Base-by-base conservation (phyloP, 1,284 basidiomycete species). In the Fomitopsis betulina region DNA sequence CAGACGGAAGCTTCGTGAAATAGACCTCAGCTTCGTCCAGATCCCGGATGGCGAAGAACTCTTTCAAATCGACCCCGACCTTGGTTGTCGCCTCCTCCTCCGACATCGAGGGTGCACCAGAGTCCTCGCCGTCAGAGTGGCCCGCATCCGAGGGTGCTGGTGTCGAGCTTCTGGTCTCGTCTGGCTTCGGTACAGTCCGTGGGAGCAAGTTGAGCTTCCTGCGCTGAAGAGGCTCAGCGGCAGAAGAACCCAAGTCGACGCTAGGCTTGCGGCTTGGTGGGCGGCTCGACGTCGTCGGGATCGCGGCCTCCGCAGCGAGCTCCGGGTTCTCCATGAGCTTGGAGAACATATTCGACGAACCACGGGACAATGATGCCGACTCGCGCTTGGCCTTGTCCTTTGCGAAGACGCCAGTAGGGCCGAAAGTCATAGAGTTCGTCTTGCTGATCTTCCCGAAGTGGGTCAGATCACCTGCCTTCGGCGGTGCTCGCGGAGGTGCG, bases 281-380 rank as follows among this genome's bases (percentile, higher is more conserved):
- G 55, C 75, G 73, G 62, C 73, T 81, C 58, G 75, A 73, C 69
- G 82, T 89, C 68, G 69, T 89, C 68, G 69, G 62, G 8, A 73
- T 65, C 35, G 76, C 63, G 32, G 84, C 85, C 49, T 85, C 87
- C 1, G 72, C 75, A 2, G 76, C 71, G 25, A 83, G 78, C 58
- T 84, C 84, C 32, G 76, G 65, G 60, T 76, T 79, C 68, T 87
- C 85, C 65, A 80, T 82, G 53, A 93, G 84, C 78, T 91, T 82
- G 17, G 85, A 86, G 78, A 96, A 96, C 90, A 94, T 96, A 75
- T 96, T 97, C 58, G 76, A 86, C 47, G 93, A 95, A 65, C 80
- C 86, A 32, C 94, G 84, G 7, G 92, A 88, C 15, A 94, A 75
- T 3, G 89, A 82, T 61, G 90, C 85, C 10, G 94, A 86, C 9